Base-by-base conservation (phyloP, 352 stramenopile genomes). In the Phytophthora pisi region DNA sequence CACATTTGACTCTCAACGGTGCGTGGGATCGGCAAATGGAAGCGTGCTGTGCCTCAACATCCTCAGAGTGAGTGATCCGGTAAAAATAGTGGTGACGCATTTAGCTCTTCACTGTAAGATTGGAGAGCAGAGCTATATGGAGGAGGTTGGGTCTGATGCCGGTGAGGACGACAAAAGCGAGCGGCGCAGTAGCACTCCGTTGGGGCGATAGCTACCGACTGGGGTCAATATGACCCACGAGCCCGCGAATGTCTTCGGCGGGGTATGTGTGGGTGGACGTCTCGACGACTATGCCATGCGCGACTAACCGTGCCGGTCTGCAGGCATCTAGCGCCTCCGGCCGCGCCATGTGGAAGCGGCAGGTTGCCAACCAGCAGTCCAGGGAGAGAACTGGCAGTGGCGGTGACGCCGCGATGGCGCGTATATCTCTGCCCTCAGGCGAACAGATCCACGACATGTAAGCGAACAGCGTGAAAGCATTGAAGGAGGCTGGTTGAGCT, bases 361-460 rank as follows among this genome's bases (percentile, higher is more conserved):
- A 89, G 52, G 56, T 86, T 49, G 67, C 77, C 0, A 75, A 77
- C 10, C 60, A 79, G 45, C 64, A 69, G 45, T 66, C 53, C n/a
- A 74, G 38, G 10, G 61, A 70, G 36, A 38, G 54, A 11, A 47
- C 56, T 61, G 49, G 24, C 13, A 66, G 42, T 40, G 57, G 57
- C 13, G 51, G 57, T 20, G 62, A 71, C 40, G 23, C 51, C 30
- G 45, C 26, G 26, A 57, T 77, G 15, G 57, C 72, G 18, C 82
- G 75, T 53, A 88, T 90, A 51, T 85, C 73, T 18, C 52, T 90
- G 16, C 83, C 81, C 7, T 90, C 86, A 38, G 83, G 81, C 49
- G 81, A 91, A 28, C 79, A 89, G 64, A 90, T 91, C 63, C 79
- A 89, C 70, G 81, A 91, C 49, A 91, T 91, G 79, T 89, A 68